These are phyloP conservation scores for Russula vinacea DNA, from an alignment of 768 basidiomycete genomes.

Conservation along the genomic window DNA sequence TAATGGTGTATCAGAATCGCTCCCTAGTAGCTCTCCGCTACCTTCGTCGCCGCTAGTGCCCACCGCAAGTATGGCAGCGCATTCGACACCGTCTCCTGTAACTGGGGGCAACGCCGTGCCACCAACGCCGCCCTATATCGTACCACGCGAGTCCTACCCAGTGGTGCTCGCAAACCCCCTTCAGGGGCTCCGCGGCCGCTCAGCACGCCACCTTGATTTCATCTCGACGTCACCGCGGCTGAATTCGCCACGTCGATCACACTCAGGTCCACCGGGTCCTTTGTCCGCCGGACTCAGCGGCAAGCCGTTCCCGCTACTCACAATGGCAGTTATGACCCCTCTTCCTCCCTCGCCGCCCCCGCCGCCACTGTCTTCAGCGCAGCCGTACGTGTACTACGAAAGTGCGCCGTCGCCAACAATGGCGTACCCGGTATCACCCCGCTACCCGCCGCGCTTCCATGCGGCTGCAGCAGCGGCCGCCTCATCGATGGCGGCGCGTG, in stretches of 20 bases:
- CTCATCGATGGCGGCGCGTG: constrained; percentile 19
- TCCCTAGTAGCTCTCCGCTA: constrained; percentile 22
- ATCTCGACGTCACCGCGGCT: constrained; percentile 33
- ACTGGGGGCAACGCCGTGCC: background rate
- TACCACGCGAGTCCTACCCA: constrained; percentile 1
- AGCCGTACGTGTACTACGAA: constrained; percentile 30
- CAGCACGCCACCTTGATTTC: constrained; percentile 24
- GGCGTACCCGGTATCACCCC: constrained; percentile 20
- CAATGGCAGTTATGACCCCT: constrained; percentile 27
- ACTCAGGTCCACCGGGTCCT: constrained; percentile 35
- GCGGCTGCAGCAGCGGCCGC: constrained; percentile 21
- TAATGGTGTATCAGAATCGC: constrained; percentile 18
- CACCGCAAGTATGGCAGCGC: background rate
- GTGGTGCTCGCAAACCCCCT: constrained; percentile 3
- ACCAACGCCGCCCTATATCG: background rate
- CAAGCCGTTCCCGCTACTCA: constrained; percentile 18
- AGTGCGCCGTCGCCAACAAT: constrained; percentile 23
- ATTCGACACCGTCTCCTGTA: constrained; percentile 2
- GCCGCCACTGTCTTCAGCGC: constrained; percentile 4
- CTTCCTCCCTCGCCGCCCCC: constrained; percentile 26
- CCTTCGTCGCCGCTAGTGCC: constrained; percentile 11
- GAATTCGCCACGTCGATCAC: constrained; percentile 38
- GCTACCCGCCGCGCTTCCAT: constrained; percentile 25
- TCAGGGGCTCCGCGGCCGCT: constrained; percentile 8
- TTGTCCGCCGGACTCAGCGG: constrained; percentile 18